Conservation (phyloP, 257 asterid genomes). For the Plantago elongata region DNA sequence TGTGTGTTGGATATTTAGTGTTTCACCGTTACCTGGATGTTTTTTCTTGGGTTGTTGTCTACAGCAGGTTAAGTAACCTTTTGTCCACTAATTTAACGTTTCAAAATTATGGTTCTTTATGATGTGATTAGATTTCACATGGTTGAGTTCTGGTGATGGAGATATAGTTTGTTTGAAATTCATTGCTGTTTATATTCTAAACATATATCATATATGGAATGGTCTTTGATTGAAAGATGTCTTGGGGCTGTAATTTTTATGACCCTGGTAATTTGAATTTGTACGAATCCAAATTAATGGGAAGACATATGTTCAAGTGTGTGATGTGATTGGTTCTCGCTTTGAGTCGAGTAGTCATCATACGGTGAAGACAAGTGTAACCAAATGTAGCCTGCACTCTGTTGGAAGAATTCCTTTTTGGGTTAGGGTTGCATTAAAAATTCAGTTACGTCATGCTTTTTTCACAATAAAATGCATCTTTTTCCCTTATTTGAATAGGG, state of each 20-base stretch:
- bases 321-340: no score
- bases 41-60: neutral
- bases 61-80: neutral
- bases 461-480: neutral
- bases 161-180: constrained; percentile 5
- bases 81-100: neutral
- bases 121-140: constrained; percentile 1
- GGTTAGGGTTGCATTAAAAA: neutral
- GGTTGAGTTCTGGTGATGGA: constrained; percentile 7
- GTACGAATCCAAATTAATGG: no score
- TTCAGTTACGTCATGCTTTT: constrained; percentile 2
- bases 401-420: constrained; percentile 9
- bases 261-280: no score
- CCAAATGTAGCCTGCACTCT: neutral
- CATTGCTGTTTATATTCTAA: neutral
- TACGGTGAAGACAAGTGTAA: neutral
- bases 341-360: no score
- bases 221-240: neutral
- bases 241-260: neutral
- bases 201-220: neutral
- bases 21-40: neutral
- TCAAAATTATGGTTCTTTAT: neutral
- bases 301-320: no score
- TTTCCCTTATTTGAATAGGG: neutral
- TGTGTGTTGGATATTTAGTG: neutral